These are phyloP conservation scores for Urochloa ruziziensis DNA, from an alignment of 176 grass and related monocot genomes.

Conservation along the genomic window DNA sequence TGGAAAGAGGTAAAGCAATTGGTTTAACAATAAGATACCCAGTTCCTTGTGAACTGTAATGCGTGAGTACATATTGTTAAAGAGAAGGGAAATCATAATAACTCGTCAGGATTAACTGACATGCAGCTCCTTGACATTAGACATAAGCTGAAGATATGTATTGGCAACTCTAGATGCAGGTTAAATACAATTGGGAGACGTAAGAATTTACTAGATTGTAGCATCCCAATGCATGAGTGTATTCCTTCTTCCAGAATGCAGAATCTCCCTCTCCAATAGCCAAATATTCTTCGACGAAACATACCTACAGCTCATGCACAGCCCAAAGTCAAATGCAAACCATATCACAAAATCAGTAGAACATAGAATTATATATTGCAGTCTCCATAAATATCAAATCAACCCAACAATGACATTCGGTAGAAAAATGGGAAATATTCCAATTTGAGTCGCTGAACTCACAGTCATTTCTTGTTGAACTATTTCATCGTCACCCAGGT, in stretches of 20 bases:
- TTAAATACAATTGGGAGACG: neutral
- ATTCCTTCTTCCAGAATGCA: neutral
- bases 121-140: neutral
- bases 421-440: neutral
- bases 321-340: neutral
- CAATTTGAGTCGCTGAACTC: neutral
- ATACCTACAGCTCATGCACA: slow-evolving; percentile 5
- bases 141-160: neutral
- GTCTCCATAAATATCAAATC: neutral
- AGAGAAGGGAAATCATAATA: neutral
- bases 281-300: no score
- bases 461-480: neutral
- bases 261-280: neutral
- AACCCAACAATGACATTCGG: neutral
- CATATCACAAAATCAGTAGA: neutral
- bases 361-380: neutral
- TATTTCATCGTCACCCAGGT: neutral
- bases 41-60: neutral
- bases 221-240: neutral
- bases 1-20: neutral
- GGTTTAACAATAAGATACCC: neutral
- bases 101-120: neutral
- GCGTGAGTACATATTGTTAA: neutral
- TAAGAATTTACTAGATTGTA: neutral
- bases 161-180: neutral